Conservation (phyloP, 73 alveolate species). For the Blepharisma japonicum region DNA sequence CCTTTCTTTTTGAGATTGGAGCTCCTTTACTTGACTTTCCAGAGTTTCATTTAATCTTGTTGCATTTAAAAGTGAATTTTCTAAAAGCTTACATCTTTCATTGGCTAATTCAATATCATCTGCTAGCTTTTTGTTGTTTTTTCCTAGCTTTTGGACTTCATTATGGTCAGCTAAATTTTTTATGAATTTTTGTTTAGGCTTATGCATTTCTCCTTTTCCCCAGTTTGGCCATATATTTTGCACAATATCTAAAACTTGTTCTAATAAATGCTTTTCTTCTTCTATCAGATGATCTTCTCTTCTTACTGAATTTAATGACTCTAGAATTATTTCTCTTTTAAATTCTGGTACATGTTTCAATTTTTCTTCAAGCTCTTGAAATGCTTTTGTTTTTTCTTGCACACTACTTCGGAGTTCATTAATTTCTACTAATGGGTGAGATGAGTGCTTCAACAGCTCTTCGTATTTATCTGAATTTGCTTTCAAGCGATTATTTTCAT, state of each 20-base stretch:
- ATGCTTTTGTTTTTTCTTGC: neutral
- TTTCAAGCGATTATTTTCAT: slow-evolving; percentile 1
- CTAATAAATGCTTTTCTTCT: neutral
- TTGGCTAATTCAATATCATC: neutral
- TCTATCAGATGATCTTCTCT: neutral
- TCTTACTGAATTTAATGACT: neutral
- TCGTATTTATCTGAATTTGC: neutral
- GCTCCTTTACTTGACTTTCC: neutral
- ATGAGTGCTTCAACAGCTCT: neutral
- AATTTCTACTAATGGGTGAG: neutral
- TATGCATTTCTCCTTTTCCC: neutral
- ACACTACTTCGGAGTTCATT: neutral
- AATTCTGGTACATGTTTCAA: neutral
- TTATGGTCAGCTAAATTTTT: neutral
- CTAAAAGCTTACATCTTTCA: slow-evolving; percentile 6
- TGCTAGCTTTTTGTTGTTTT: neutral
- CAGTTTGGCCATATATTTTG: slow-evolving; percentile 2
- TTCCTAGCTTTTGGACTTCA: neutral
- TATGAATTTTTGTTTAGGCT: neutral
- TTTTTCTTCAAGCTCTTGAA: no score
- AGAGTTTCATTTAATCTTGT: neutral
- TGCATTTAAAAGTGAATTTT: neutral
- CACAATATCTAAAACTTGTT: neutral
- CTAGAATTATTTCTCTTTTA: neutral
- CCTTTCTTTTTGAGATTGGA: slow-evolving; percentile 12